Conservation (phyloP, 2,329 filamentous ascomycete genomes). For the Aspergillus aculeatus region DNA sequence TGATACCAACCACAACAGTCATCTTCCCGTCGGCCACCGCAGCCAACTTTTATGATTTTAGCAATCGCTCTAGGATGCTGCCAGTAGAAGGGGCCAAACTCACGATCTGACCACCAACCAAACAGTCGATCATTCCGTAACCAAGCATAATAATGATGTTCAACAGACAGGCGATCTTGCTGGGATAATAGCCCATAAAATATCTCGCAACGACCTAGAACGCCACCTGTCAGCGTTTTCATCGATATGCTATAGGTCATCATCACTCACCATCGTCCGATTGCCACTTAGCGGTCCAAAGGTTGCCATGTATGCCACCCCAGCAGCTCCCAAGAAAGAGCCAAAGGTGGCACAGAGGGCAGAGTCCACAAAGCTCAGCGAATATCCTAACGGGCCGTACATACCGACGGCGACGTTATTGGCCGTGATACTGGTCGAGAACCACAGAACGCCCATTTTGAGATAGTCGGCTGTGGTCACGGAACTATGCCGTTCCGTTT, state of each 20-base stretch:
- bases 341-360: slow-evolving; percentile 28
- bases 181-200: slow-evolving; percentile 38
- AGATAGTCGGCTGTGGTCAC: slow-evolving; percentile 25
- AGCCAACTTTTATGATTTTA: not conserved
- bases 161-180: slow-evolving; percentile 32
- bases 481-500: slow-evolving; percentile 49
- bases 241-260: not conserved
- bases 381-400: slow-evolving; percentile 33
- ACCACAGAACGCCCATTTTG: slow-evolving; percentile 22
- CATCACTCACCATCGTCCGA: slow-evolving; percentile 32
- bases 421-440: slow-evolving; percentile 28
- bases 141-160: slow-evolving; percentile 37
- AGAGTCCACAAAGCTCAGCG: slow-evolving; percentile 34
- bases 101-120: slow-evolving; percentile 34
- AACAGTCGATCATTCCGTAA: slow-evolving; percentile 35
- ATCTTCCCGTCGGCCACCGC: slow-evolving; percentile 27
- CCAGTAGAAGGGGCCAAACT: slow-evolving; percentile 23
- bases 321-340: slow-evolving; percentile 24
- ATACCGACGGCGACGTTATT: slow-evolving; percentile 36
- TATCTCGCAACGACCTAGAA: slow-evolving; percentile 29
- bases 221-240: not conserved
- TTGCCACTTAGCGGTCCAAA: slow-evolving; percentile 36
- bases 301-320: slow-evolving; percentile 33
- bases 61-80: too few species aligned
- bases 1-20: slow-evolving; percentile 29